Evolutionary conservation across 1,284 basidiomycete genomes (phyloP).

Genomic region (Ganoderma sinense): DNA sequence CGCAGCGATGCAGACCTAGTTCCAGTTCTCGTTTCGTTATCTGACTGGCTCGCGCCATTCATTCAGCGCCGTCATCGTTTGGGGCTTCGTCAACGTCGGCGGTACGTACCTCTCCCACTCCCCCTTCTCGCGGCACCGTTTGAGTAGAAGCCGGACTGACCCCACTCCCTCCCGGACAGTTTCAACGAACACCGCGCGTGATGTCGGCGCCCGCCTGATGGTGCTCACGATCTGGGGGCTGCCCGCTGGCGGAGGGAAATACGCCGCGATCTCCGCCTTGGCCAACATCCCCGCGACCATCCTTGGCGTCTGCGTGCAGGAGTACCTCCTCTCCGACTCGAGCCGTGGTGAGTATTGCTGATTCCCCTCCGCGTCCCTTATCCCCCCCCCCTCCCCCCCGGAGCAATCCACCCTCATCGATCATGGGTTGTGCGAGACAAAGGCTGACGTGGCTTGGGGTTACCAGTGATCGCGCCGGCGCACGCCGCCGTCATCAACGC

Average conservation of each 20-base stretch:
- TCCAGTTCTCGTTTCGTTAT: too few relatives aligned
- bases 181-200: conserved; percentile 70
- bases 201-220: conserved; percentile 68
- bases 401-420: too few relatives aligned
- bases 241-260: conserved; percentile 59
- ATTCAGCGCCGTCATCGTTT: conserved; percentile 59
- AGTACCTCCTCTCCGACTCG: conserved; percentile 61
- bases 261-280: conserved; percentile 69
- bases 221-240: conserved; percentile 66
- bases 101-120: conserved; percentile 44
- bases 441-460: neutral
- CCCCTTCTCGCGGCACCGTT: too few relatives aligned
- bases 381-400: neutral
- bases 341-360: conserved; percentile 47
- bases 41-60: neutral
- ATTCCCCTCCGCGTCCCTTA: neutral
- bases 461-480: conserved; percentile 35
- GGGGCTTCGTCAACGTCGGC: conserved; percentile 61
- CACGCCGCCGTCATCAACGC: conserved; percentile 34
- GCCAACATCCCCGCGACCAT: conserved; percentile 71
- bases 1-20: neutral
- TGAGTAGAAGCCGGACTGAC: neutral
- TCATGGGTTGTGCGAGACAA: neutral
- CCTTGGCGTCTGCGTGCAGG: conserved; percentile 58
- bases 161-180: conserved; percentile 43